Conservation (phyloP, 495 filamentous ascomycete species). For the Bombardia bombarda region DNA sequence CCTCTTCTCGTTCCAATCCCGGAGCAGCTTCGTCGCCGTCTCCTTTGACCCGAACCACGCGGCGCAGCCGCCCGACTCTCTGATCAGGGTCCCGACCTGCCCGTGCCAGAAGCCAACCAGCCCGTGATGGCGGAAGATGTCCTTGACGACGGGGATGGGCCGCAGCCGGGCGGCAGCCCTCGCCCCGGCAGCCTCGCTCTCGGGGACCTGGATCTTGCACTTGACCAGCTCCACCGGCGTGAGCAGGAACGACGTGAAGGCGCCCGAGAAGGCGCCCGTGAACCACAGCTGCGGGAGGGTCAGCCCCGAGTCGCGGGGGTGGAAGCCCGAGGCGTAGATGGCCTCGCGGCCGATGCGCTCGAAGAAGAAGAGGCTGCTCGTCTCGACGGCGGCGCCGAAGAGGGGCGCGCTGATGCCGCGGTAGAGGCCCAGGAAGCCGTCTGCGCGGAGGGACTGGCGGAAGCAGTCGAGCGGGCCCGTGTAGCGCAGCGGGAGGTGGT, state of each 20-base stretch:
- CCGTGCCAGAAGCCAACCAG: conserved; percentile 88
- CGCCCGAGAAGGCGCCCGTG: conserved; percentile 79
- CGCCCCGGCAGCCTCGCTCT: conserved; percentile 15
- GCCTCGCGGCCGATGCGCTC: conserved; percentile 55
- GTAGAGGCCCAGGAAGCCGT: conserved; percentile 78
- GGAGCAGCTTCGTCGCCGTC: conserved; percentile 61
- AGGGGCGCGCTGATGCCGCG: conserved; percentile 90
- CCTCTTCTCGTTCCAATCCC: conserved; percentile 27
- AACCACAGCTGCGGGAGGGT: conserved; percentile 64
- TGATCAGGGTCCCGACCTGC: conserved; percentile 84
- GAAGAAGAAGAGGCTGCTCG: conserved; percentile 89
- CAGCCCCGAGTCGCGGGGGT: conserved; percentile 44
- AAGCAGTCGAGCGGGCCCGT: conserved; percentile 90
- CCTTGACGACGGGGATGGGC: conserved; percentile 53
- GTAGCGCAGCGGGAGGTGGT: conserved; percentile 74
- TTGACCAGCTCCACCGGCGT: conserved; percentile 97
- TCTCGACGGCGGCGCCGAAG: conserved; percentile 86
- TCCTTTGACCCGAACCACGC: conserved; percentile 97
- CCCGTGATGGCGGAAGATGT: conserved; percentile 75
- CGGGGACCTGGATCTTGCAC: conserved; percentile 89
- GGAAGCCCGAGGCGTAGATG: conserved; percentile 50
- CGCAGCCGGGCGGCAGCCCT: conserved; percentile 15
- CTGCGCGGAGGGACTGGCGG: conserved; percentile 65
- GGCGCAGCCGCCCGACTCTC: conserved; percentile 86
- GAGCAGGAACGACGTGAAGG: conserved; percentile 79